Evolutionary conservation across 441 rosid genomes (phyloP).

Genomic region (Flueggea neowawraea): DNA sequence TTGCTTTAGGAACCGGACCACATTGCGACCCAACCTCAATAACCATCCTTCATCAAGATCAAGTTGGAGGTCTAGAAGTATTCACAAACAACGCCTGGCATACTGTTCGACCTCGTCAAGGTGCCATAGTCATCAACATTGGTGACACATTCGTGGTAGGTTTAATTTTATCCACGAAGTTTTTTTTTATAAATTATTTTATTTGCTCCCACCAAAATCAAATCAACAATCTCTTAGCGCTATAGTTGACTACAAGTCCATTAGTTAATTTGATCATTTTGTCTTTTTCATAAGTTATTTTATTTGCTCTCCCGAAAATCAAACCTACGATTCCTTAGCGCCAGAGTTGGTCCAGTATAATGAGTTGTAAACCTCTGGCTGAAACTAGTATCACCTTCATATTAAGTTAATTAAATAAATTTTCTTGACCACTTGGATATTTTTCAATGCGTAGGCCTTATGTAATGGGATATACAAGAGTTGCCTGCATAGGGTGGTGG

Average conservation of each 20-base stretch:
- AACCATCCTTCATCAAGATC: constrained; percentile 53
- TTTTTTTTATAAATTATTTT: background rate
- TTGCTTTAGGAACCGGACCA: constrained; percentile 50
- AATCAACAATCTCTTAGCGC: no score
- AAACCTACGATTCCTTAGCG: no score
- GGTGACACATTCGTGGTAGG: constrained; percentile 56
- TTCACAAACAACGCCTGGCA: constrained; percentile 36
- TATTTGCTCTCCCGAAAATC: no score
- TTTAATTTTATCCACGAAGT: background rate
- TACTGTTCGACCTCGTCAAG: constrained; percentile 33
- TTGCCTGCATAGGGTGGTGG: constrained; percentile 48
- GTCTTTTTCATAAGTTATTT: no score
- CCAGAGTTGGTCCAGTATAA: no score
- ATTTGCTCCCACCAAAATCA: no score
- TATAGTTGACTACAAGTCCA: no score
- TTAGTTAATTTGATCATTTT: no score
- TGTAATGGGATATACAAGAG: constrained; percentile 54
- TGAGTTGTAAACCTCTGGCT: no score
- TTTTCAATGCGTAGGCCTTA: constrained; percentile 29
- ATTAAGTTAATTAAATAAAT: no score
- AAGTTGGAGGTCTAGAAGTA: constrained; percentile 53
- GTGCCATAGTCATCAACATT: constrained; percentile 48
- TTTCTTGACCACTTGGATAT: no score
- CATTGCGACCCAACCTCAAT: constrained; percentile 50
- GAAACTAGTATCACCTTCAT: no score